A percentile compares a stretch with the other conserved stretches of the same genome.
Evolutionary conservation across 148 eudicot genomes (phyloP).

Genomic region (Cornus controversa): DNA sequence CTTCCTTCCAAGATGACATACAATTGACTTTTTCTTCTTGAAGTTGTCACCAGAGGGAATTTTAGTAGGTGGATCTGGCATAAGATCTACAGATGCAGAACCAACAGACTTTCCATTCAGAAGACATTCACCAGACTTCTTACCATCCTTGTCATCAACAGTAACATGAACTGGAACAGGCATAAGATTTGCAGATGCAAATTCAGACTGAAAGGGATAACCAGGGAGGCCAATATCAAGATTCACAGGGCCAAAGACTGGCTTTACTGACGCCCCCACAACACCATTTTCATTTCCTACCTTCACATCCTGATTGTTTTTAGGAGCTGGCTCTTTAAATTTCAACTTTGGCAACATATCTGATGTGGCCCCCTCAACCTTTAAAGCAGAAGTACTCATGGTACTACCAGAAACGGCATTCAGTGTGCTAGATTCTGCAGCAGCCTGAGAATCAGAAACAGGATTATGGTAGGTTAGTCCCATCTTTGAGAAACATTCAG

Average conservation of each 20-base stretch:
- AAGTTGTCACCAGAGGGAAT: neutral
- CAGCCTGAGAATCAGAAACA: constrained; percentile 17
- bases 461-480: constrained; percentile 37
- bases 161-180: neutral
- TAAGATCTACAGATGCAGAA: neutral
- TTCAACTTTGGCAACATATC: constrained; percentile 11
- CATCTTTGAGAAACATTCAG: constrained; percentile 37
- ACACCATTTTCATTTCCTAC: neutral
- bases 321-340: constrained; percentile 1
- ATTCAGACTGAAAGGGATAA: neutral
- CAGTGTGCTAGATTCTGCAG: no score
- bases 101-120: neutral
- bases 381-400: constrained; percentile 15
- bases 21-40: neutral
- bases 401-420: neutral
- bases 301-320: constrained; percentile 8
- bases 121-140: neutral
- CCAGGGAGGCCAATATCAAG: no score
- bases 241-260: neutral
- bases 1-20: neutral
- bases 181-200: neutral
- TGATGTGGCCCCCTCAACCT: constrained; percentile 11
- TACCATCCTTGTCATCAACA: neutral
- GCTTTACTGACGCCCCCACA: neutral
- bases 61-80: neutral